Evolutionary conservation across 73 alveolate species (phyloP).

Genomic region (Blepharisma stoltei): DNA sequence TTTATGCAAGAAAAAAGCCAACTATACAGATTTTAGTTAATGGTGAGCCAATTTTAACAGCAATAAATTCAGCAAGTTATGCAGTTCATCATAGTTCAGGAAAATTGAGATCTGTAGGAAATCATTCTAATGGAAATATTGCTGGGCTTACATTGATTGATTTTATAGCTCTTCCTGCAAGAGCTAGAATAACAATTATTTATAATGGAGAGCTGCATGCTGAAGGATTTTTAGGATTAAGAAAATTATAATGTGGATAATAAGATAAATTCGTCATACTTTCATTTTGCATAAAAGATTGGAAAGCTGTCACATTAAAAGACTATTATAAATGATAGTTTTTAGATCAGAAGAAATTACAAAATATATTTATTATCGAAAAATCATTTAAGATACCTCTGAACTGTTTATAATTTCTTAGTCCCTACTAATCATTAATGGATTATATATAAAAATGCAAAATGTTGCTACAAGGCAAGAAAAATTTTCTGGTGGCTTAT

Average conservation of each 20-base stretch:
- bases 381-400: too few relatives aligned
- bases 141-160: slow-evolving; percentile 95
- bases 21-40: slow-evolving; percentile 83
- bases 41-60: slow-evolving; percentile 91
- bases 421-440: too few relatives aligned
- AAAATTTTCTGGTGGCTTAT: too few relatives aligned
- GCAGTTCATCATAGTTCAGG: slow-evolving; percentile 82
- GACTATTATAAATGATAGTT: too few relatives aligned
- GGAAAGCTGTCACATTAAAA: too few relatives aligned
- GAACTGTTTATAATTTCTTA: too few relatives aligned
- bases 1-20: slow-evolving; percentile 93
- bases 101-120: slow-evolving; percentile 79
- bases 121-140: slow-evolving; percentile 88
- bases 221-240: slow-evolving; percentile 51
- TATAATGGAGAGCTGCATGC: slow-evolving; percentile 77
- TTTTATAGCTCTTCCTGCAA: slow-evolving; percentile 92
- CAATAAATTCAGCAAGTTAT: slow-evolving; percentile 56
- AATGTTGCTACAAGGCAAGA: too few relatives aligned
- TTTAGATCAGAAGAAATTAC: too few relatives aligned
- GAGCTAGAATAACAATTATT: slow-evolving; percentile 87
- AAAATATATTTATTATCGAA: too few relatives aligned
- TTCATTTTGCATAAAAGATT: not conserved
- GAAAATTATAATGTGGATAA: slow-evolving; percentile 37
- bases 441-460: too few relatives aligned
- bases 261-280: not conserved